Percentiles rank a stretch among this genome's conserved stretches.
Evolutionary conservation across 78 protist species (phyloP).

Genomic region (Dictyostelium brefeldianum): DNA sequence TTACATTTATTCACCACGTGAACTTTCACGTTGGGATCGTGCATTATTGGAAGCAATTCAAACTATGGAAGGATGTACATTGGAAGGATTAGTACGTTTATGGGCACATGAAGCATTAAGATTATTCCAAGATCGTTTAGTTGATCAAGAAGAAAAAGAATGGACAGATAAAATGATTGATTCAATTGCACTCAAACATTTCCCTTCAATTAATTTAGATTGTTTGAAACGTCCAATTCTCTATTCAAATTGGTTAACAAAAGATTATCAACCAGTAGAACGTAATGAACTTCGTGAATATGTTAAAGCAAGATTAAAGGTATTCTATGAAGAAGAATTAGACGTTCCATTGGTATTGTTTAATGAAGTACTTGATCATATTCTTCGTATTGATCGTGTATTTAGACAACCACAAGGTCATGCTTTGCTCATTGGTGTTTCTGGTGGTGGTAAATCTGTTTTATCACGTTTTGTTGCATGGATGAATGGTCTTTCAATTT

Average conservation of each 20-base stretch:
- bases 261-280: conserved; percentile 89
- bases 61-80: conserved; percentile 77
- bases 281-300: conserved; percentile 89
- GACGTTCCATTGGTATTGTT: conserved; percentile 96
- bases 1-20: conserved; percentile 98
- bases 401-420: conserved; percentile 98
- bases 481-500: conserved; percentile 89
- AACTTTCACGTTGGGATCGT: conserved; percentile 97
- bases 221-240: conserved; percentile 95
- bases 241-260: conserved; percentile 93
- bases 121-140: conserved; percentile 98
- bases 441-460: conserved; percentile 97
- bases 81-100: conserved; percentile 93
- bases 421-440: conserved; percentile 93
- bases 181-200: conserved; percentile 81
- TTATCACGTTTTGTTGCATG: conserved; percentile 95
- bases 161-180: conserved; percentile 93
- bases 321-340: conserved; percentile 96
- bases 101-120: conserved; percentile 98
- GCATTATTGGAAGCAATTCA: conserved; percentile 92
- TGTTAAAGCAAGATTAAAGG: conserved; percentile 90
- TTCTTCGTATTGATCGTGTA: conserved; percentile 97
- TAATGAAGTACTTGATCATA: conserved; percentile 95
- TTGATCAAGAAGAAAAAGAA: conserved; percentile 86
- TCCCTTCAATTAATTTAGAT: conserved; percentile 73